A percentile compares a stretch with the other conserved stretches of the same genome.
Evolutionary conservation across 768 basidiomycete genomes (phyloP).

Genomic region (Melanogaster broomeanus): DNA sequence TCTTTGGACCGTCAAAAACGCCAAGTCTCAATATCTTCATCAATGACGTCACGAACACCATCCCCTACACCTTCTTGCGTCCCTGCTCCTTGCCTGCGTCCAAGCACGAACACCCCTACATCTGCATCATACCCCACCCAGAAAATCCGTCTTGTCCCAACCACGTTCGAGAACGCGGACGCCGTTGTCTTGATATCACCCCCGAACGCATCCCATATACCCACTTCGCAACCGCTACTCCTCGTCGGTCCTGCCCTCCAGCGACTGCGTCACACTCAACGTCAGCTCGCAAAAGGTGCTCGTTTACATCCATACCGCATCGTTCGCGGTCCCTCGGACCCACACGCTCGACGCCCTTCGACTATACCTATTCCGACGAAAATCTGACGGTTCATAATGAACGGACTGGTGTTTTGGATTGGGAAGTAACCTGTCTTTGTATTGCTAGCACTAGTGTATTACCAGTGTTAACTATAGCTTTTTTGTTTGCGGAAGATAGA

Average conservation of each 20-base stretch:
- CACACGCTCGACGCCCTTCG: conserved; percentile 5
- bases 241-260: conserved; percentile 52
- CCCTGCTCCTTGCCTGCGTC: conserved; percentile 15
- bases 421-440: conserved; percentile 9
- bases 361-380: background rate
- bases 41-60: conserved; percentile 41
- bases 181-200: conserved; percentile 50
- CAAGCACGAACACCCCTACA: conserved; percentile 18
- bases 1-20: conserved; percentile 20
- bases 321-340: conserved; percentile 20
- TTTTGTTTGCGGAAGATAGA: background rate
- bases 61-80: conserved; percentile 33
- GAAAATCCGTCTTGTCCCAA: conserved; percentile 47
- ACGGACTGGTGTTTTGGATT: background rate
- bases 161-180: conserved; percentile 53
- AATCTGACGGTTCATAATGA: background rate
- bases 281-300: conserved; percentile 45
- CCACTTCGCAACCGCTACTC: conserved; percentile 36
- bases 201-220: conserved; percentile 21
- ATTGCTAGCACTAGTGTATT: conserved; percentile 20
- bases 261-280: conserved; percentile 44
- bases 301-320: conserved; percentile 61
- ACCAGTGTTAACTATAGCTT: conserved; percentile 1
- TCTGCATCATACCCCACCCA: conserved; percentile 10
- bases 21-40: conserved; percentile 41